Conservation (phyloP, 352 stramenopile species). For the Phytophthora litchii region DNA sequence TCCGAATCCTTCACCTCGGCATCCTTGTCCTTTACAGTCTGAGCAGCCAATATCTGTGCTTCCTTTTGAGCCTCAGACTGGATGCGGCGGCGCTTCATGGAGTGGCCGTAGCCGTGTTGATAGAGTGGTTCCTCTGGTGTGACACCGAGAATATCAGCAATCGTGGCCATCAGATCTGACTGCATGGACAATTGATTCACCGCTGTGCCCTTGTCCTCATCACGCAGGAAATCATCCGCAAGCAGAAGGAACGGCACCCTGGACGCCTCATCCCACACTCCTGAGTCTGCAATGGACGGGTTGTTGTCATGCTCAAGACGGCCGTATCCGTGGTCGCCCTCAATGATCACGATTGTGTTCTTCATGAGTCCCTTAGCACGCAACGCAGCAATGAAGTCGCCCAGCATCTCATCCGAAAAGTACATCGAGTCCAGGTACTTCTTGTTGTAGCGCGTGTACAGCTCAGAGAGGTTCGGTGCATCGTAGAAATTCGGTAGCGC, state of each 20-base stretch:
- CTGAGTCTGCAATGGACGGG: slow-evolving; percentile 63
- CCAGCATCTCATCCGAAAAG: slow-evolving; percentile 73
- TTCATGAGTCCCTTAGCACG: slow-evolving; percentile 66
- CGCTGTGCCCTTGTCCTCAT: slow-evolving; percentile 46
- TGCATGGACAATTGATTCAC: slow-evolving; percentile 74
- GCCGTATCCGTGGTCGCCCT: slow-evolving; percentile 71
- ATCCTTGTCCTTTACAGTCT: slow-evolving; percentile 22
- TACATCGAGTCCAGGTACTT: slow-evolving; percentile 75
- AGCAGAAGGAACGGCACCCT: slow-evolving; percentile 71
- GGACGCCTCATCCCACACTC: slow-evolving; percentile 66
- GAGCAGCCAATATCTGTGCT: slow-evolving; percentile 15
- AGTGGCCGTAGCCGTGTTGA: slow-evolving; percentile 73
- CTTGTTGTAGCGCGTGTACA: slow-evolving; percentile 74
- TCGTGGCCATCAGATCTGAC: slow-evolving; percentile 74
- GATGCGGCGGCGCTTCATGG: slow-evolving; percentile 61
- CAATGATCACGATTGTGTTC: slow-evolving; percentile 76
- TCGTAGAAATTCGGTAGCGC: slow-evolving; percentile 53
- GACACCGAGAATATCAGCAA: slow-evolving; percentile 69
- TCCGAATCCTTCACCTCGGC: slow-evolving; percentile 16
- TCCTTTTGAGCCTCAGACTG: slow-evolving; percentile 26
- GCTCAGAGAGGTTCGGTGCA: slow-evolving; percentile 46
- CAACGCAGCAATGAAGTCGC: slow-evolving; percentile 57
- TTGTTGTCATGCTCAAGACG: slow-evolving; percentile 76
- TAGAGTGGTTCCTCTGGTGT: slow-evolving; percentile 52
- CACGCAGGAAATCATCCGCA: slow-evolving; percentile 63